Evolutionary conservation across 176 grass and related monocot genomes (phyloP), one percentile per base, ranked within the genome.

Genomic region (Oryza meyeriana): DNA sequence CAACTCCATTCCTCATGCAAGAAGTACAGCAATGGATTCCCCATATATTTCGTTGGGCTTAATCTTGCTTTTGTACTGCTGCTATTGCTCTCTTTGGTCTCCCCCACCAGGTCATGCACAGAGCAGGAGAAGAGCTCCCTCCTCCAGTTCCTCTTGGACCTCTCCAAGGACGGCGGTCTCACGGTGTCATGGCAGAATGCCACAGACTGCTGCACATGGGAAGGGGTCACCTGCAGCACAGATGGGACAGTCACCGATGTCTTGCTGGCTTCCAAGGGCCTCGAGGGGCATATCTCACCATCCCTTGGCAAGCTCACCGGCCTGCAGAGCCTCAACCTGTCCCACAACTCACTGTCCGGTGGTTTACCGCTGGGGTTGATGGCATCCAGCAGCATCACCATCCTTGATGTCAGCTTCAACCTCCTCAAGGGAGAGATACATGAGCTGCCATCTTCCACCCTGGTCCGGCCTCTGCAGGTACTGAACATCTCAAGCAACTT

Each of bases 401-500:
- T 73, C 8, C 69, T 88, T 13, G 81, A 88, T 12, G 25, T 88
- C 59, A 88, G 86, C 38, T 87, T 83, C 55, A 87, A 87, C 64
- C 48, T 4, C 14, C 85, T 87, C 33, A 59, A 2, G 3, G 81
- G 61, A 40, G 78, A 59, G 9, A 39, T 87, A 30, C 22, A 1
- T 8, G 62, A 58, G 13, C 72, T 75, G 27, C 63, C 74, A 30
- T 55, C 72, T 36, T 42, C 74, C 57, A 72, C 40, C 61, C 25
- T 2, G 4, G 29, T 24, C 22, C 59, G 14, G 44, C 81, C 76
- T 41, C 69, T 88, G n/a, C 72, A 79, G 66, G 81, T 88, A 41
- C 42, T 88, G n/a, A 88, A 88, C 67, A 72, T 88, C 66, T 88
- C 86, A 6, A 88, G 81, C 35, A 88, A 88, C 61, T 41, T 12